Evolutionary conservation across 1,284 basidiomycete genomes (phyloP).

Genomic region (Rhodotorula glutinis): DNA sequence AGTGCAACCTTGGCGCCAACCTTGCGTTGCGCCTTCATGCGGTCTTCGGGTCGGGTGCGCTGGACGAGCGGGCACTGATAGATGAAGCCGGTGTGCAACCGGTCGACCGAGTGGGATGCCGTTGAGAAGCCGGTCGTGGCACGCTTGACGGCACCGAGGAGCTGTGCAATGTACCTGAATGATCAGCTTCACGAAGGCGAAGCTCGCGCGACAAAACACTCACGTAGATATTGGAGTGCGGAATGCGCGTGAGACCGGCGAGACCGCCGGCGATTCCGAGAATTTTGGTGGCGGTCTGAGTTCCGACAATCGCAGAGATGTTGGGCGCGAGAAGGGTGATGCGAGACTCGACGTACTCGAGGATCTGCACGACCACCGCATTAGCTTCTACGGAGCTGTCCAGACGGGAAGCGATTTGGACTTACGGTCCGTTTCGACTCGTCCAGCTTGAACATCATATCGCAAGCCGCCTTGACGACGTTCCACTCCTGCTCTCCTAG

Average conservation of each 20-base stretch:
- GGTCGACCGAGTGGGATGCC: constrained; percentile 58
- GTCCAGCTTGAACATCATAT: constrained; percentile 81
- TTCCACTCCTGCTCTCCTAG: constrained; percentile 71
- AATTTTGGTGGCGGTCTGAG: constrained; percentile 94
- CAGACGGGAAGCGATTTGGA: background rate
- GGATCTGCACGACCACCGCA: constrained; percentile 62
- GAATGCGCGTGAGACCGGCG: constrained; percentile 85
- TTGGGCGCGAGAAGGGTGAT: constrained; percentile 98
- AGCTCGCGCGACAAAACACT: constrained; percentile 41
- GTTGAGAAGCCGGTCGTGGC: constrained; percentile 78
- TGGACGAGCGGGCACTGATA: constrained; percentile 87
- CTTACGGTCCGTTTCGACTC: constrained; percentile 77
- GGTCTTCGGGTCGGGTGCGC: constrained; percentile 83
- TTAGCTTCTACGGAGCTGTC: too few species aligned
- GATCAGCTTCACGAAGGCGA: background rate
- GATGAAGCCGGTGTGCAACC: constrained; percentile 93
- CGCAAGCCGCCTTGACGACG: constrained; percentile 77
- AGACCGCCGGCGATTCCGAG: constrained; percentile 96
- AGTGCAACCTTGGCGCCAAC: constrained; percentile 87
- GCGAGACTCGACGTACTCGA: constrained; percentile 97
- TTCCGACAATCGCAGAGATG: constrained; percentile 95
- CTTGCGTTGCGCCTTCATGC: constrained; percentile 86
- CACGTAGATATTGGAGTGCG: constrained; percentile 91
- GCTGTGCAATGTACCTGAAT: constrained; percentile 52
- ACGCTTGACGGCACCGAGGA: constrained; percentile 90